Conservation (phyloP, 2,329 filamentous ascomycete genomes). For the Colletotrichum sp. region DNA sequence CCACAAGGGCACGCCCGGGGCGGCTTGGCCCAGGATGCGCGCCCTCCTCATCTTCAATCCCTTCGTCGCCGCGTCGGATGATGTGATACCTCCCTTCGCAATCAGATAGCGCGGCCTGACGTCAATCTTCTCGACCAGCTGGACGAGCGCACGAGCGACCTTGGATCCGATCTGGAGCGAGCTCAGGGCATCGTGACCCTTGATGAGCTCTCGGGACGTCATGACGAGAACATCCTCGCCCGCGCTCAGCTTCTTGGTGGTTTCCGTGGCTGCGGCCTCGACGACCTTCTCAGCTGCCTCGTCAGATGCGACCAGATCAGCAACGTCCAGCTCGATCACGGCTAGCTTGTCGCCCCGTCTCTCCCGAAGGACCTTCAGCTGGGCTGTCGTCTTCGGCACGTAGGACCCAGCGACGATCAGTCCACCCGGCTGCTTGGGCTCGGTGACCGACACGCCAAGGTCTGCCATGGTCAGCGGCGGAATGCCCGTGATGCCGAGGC, state of each 20-base stretch:
- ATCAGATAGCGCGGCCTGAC: constrained; percentile 60
- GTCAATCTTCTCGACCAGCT: constrained; percentile 49
- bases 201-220: constrained; percentile 60
- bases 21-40: constrained; percentile 61
- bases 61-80: constrained; percentile 63
- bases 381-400: constrained; percentile 62
- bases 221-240: constrained; percentile 62
- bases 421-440: constrained; percentile 39
- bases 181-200: constrained; percentile 46
- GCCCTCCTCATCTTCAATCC: constrained; percentile 59
- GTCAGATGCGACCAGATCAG: constrained; percentile 7
- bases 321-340: constrained; percentile 24
- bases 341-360: constrained; percentile 18
- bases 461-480: constrained; percentile 52
- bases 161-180: constrained; percentile 59
- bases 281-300: constrained; percentile 9
- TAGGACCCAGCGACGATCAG: constrained; percentile 63
- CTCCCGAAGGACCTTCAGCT: constrained; percentile 22
- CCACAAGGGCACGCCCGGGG: constrained; percentile 64
- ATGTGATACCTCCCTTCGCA: constrained; percentile 65
- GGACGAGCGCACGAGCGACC: constrained; percentile 56
- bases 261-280: constrained; percentile 22
- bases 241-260: constrained; percentile 32
- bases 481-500: constrained; percentile 57
- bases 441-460: constrained; percentile 37